These are phyloP conservation scores for Primulina huaijiensis DNA, from an alignment of 257 asterid genomes.

Conservation along the genomic window DNA sequence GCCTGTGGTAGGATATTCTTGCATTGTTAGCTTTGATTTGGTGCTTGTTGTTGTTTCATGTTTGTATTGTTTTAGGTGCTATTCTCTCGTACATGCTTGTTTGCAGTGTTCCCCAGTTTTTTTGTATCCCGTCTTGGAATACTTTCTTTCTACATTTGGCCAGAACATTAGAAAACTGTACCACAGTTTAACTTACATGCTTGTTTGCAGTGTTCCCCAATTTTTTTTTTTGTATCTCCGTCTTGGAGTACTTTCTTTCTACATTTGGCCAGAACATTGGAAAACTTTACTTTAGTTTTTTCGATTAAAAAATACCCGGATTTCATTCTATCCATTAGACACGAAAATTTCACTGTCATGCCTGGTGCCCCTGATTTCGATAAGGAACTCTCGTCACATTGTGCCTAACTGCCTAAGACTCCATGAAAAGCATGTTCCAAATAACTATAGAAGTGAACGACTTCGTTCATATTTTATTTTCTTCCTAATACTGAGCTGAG, in stretches of 20 bases:
- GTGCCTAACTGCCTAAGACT: background rate
- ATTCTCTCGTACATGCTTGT: background rate
- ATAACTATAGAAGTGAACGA: background rate
- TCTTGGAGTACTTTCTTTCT: background rate
- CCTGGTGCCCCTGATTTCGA: background rate
- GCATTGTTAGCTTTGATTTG: background rate
- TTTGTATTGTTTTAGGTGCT: background rate
- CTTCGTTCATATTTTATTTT: background rate
- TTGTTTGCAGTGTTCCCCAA: background rate
- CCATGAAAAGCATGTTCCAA: background rate
- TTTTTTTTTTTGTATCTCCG: background rate
- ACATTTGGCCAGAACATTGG: background rate
- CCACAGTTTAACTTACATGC: background rate
- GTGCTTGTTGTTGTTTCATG: background rate
- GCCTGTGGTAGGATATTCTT: background rate
- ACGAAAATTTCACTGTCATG: too few species aligned
- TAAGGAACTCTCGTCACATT: background rate
- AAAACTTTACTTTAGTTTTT: background rate
- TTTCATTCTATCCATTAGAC: background rate
- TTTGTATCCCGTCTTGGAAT: background rate
- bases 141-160: too few species aligned
- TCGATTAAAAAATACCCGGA: too few species aligned
- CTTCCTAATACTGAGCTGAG: conserved; percentile 16
- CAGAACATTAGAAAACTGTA: background rate
- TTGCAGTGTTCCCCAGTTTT: background rate